Base-by-base conservation (phyloP, 2,329 filamentous ascomycete genomes). In the Gyromitra esculenta region DNA sequence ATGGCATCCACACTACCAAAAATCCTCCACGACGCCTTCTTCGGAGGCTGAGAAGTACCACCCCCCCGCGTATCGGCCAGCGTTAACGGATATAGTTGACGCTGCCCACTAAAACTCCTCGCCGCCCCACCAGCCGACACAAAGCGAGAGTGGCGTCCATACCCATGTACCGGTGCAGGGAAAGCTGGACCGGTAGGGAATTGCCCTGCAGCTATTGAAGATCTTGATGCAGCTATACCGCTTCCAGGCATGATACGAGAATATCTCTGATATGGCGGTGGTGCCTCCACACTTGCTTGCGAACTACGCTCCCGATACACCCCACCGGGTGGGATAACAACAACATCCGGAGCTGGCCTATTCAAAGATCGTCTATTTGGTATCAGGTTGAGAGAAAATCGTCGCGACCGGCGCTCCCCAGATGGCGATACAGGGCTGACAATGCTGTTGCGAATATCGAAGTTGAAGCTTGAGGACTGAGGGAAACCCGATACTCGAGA, bases 251-350 rank as follows among this genome's bases (percentile, higher is more conserved):
- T 41, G 4, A 31, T 13, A 15, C 54, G 63, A 6, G 72, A 43
- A 8, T 70, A 66, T 45, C 71, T 64, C 31, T 73, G 65, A 21
- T 77, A 77, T 45, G 75, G 75, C 3, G 75, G 75, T 11, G 75
- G 75, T 18, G 75, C 70, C 13, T 52, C 56, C 4, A 45, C 43
- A 48, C 25, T 15, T 6, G 59, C 31, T 37, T 57, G 56, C 1
- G n/a, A 11, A 11, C 50, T 9, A 2, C 21, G 56, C 18, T 59
- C 64, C 18, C 75, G 48, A 37, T 57, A 48, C 18, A 70, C 71
- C 5, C 57, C 70, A 15, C 65, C 72, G n/a, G 64, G 60, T 35
- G 71, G 71, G 43, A 54, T 21, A 62, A 62, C 2, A 21, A 60
- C n/a, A 43, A 48, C n/a, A n/a, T 48, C 48, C 2, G 37, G 57